phyloP scores from a whole-genome alignment of 129 eudicot genomes.

The Gnaphalium uliginosum region DNA sequence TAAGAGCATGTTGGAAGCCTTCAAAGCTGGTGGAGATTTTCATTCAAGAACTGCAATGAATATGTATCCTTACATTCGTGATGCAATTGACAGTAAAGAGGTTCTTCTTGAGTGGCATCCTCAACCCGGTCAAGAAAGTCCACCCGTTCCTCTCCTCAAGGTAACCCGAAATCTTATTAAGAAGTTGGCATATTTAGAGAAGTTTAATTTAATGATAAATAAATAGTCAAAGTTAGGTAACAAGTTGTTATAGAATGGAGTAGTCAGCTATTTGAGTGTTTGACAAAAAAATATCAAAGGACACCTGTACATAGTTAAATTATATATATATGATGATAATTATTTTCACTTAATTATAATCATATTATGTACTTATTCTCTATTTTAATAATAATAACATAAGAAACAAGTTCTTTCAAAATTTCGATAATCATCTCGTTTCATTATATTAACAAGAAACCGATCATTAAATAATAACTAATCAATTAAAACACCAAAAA shows the following conservation, averaged over 20 bases:
- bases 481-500: background rate
- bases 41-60: constrained; percentile 99
- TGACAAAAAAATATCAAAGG: no score
- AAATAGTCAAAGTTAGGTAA: background rate
- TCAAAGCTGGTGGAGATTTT: constrained; percentile 96
- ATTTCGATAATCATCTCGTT: background rate
- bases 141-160: constrained; percentile 92
- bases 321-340: no score
- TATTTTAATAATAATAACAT: no score
- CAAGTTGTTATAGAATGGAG: background rate
- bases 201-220: background rate
- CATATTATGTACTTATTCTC: no score
- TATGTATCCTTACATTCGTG: constrained; percentile 92
- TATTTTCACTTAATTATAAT: no score
- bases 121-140: constrained; percentile 86
- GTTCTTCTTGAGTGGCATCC: constrained; percentile 98
- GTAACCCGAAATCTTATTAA: constrained; percentile 25
- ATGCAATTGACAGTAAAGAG: constrained; percentile 61
- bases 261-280: no score
- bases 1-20: constrained; percentile 94
- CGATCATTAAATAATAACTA: no score
- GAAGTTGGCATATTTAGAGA: background rate
- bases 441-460: background rate
- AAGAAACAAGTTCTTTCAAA: background rate
- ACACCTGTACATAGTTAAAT: no score